Conservation (phyloP, 257 asterid genomes). For the Solanum medicagineum region DNA sequence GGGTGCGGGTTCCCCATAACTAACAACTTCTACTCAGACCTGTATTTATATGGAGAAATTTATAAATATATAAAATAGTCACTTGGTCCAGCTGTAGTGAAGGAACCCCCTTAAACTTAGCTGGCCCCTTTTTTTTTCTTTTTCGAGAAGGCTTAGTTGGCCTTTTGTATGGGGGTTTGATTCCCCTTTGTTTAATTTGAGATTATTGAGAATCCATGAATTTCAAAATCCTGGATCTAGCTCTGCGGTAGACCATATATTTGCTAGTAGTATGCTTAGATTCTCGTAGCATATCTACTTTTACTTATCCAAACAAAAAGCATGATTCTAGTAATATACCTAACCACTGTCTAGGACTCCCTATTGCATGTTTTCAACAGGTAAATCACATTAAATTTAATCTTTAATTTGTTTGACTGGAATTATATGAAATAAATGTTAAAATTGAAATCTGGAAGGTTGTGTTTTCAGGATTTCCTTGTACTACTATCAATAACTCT, state of each 20-base stretch:
- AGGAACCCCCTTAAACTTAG: no score
- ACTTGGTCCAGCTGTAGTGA: no score
- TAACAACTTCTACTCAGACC: no score
- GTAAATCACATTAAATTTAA: not conserved
- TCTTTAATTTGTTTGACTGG: not conserved
- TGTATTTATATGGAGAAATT: no score
- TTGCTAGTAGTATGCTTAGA: not conserved
- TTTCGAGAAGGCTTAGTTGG: no score
- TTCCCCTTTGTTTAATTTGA: no score
- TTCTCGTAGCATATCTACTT: not conserved
- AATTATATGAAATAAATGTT: not conserved
- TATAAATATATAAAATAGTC: no score
- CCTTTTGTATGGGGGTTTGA: no score
- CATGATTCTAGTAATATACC: not conserved
- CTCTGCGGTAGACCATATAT: not conserved
- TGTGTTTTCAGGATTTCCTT: not conserved
- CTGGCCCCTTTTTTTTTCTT: no score
- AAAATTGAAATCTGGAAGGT: not conserved
- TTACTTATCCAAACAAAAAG: not conserved
- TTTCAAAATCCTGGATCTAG: no score
- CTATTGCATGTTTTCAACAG: not conserved
- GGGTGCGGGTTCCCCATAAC: no score
- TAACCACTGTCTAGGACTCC: not conserved
- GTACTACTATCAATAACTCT: not conserved
- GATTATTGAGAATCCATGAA: no score